Base-by-base conservation (phyloP, 1,139 yeast species). In the Insectozyma bohioensis region DNA sequence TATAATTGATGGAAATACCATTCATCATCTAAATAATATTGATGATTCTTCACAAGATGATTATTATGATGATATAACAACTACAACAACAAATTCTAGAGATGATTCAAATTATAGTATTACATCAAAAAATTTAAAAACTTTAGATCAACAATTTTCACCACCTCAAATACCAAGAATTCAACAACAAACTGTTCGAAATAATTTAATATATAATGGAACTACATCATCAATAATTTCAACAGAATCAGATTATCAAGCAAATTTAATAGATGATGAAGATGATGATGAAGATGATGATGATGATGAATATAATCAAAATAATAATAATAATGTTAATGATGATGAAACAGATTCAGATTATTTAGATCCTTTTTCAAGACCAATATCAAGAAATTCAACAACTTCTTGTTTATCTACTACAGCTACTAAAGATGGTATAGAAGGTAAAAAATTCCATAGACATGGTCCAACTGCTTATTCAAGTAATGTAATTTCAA, bases 381-480 rank as follows among this genome's bases (percentile, higher is more conserved):
- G 84, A 36, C 82, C 85, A 0, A 49, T 76, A 19, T 79, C 85
- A 0, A 64, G 85, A 33, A 73, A 74, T 30, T 78, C 85, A 12
- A 73, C 75, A 21, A 74, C 81, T 3, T 78, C 85, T 2, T 80
- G 84, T 32, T 55, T 80, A 20, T 79, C 86, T 0, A 79, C 82
- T 13, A 80, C 84, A 2, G 87, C 87, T 9, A 79, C 85, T 17
- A 80, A 80, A 47, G 87, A 81, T 49, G 87, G 87, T 0, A 56
- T 80, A 6, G 86, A 80, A 51, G 87, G 87, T 2, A 73, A 76
- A 44, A 57, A 72, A 33, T 62, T 76, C 31, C 78, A 72, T 45
- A 58, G 77, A 38, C 53, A 52, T 20, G 70, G 71, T 0, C 70
- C 68, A 5, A 58, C 62, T 12, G 52, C 62, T 2, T 66, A 63